Conservation (phyloP, 352 stramenopile genomes). For the Pythium dissotocum region DNA sequence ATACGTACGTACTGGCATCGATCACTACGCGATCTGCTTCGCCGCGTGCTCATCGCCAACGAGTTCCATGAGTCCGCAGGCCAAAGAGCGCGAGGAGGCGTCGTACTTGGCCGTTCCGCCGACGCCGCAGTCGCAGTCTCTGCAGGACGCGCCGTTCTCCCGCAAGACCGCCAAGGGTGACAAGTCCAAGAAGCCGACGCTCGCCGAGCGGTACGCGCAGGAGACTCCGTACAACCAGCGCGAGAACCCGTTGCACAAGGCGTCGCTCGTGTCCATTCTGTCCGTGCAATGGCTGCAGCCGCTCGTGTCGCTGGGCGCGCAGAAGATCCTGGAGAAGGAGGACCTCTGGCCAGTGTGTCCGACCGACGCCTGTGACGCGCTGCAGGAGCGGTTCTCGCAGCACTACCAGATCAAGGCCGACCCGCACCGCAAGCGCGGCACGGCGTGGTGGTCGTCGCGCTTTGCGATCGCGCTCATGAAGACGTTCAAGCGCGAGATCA, state of each 20-base stretch:
- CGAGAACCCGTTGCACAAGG: slow-evolving; percentile 37
- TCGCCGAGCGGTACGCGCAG: slow-evolving; percentile 33
- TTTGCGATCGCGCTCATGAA: slow-evolving; percentile 32
- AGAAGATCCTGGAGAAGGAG: slow-evolving; percentile 40
- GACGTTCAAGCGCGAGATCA: slow-evolving; percentile 32
- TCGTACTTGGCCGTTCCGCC: slow-evolving; percentile 26
- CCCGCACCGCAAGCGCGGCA: neutral
- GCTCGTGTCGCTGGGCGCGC: slow-evolving; percentile 37
- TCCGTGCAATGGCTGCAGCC: slow-evolving; percentile 39
- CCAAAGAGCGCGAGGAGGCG: slow-evolving; percentile 16
- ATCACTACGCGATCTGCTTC: neutral
- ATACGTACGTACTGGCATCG: neutral
- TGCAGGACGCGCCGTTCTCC: neutral
- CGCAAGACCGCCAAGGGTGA: neutral
- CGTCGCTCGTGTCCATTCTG: slow-evolving; percentile 36
- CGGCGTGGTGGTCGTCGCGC: slow-evolving; percentile 18
- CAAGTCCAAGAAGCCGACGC: slow-evolving; percentile 1
- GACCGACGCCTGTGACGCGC: slow-evolving; percentile 29
- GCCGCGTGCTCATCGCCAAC: neutral
- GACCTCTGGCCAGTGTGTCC: slow-evolving; percentile 42
- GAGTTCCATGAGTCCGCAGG: slow-evolving; percentile 6
- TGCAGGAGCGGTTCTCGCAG: slow-evolving; percentile 29
- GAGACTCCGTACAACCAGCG: slow-evolving; percentile 16
- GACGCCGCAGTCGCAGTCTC: slow-evolving; percentile 13
- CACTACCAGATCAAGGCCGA: slow-evolving; percentile 22